Percentiles rank a stretch among this genome's conserved stretches.
phyloP scores from a whole-genome alignment of 352 stramenopile genomes.

The Phytophthora pini region DNA sequence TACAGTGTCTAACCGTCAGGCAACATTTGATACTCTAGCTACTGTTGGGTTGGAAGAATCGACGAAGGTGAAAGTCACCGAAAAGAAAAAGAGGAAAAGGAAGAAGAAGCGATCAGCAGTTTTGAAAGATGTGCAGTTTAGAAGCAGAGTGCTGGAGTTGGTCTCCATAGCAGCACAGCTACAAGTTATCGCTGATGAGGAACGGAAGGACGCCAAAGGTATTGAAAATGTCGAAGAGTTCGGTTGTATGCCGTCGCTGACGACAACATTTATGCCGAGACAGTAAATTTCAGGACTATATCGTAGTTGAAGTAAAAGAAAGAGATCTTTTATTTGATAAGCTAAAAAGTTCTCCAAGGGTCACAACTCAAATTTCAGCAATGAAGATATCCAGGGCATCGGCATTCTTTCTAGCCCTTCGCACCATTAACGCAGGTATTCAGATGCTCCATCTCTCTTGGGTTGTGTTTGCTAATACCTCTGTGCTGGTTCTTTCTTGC shows the following conservation, averaged over 20 bases:
- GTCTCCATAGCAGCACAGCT: slow-evolving; percentile 24
- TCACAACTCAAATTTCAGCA: not conserved
- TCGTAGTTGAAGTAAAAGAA: too few relatives aligned
- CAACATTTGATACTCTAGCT: not conserved
- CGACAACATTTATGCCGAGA: not conserved
- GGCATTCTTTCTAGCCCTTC: not conserved
- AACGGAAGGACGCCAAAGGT: slow-evolving; percentile 19
- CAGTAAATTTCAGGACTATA: too few relatives aligned
- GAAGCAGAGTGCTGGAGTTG: slow-evolving; percentile 19
- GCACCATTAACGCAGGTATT: slow-evolving; percentile 10
- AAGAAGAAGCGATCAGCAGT: slow-evolving; percentile 21
- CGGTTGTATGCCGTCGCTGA: slow-evolving; percentile 7
- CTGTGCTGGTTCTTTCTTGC: not conserved
- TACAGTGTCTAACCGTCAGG: not conserved
- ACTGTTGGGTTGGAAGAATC: not conserved
- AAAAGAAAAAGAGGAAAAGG: slow-evolving; percentile 21
- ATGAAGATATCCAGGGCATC: slow-evolving; percentile 11
- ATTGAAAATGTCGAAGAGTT: slow-evolving; percentile 13
- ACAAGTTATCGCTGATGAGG: slow-evolving; percentile 15
- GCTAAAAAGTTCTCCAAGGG: slow-evolving; percentile 12
- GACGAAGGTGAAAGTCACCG: not conserved
- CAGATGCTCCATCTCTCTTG: not conserved
- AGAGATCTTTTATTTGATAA: not conserved
- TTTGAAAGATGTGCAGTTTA: slow-evolving; percentile 14
- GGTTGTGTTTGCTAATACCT: not conserved